phyloP scores from a whole-genome alignment of 495 filamentous ascomycete genomes.

The Aspergillus steynii region DNA sequence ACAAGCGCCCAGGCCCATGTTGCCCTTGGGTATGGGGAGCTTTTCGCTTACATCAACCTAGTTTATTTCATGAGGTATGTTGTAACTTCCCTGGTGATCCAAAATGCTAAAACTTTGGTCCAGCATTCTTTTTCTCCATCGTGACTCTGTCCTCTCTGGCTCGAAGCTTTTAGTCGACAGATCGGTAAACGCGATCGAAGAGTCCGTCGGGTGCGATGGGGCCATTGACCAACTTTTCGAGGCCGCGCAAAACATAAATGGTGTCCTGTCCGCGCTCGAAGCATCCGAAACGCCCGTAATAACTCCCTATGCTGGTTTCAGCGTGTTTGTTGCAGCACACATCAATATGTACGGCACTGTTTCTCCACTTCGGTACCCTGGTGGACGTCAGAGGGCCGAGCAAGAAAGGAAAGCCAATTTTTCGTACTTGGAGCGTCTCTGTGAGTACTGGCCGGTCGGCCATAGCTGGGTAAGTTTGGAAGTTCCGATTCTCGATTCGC shows the following conservation, averaged over 20 bases:
- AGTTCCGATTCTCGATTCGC: background rate
- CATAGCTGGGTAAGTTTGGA: constrained; percentile 37
- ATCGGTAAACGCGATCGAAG: constrained; percentile 16
- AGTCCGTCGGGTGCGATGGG: constrained; percentile 16
- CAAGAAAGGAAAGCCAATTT: constrained; percentile 39
- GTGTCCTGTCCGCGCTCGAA: constrained; percentile 37
- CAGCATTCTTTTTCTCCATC: constrained; percentile 44
- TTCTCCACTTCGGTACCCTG: constrained; percentile 37
- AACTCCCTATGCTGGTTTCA: constrained; percentile 47
- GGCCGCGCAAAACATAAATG: constrained; percentile 39
- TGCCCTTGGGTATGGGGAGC: constrained; percentile 42
- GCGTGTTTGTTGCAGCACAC: constrained; percentile 46
- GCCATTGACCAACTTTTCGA: constrained; percentile 41
- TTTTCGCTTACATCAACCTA: constrained; percentile 48
- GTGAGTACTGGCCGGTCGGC: constrained; percentile 43
- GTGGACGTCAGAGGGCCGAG: constrained; percentile 38
- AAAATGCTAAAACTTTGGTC: background rate
- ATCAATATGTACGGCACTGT: constrained; percentile 51
- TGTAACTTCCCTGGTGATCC: background rate
- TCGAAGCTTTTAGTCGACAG: constrained; percentile 30
- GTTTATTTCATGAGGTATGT: constrained; percentile 47
- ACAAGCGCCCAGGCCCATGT: constrained; percentile 45
- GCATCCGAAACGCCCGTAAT: constrained; percentile 40
- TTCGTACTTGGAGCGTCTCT: constrained; percentile 39
- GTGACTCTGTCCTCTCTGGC: constrained; percentile 40